A percentile compares a stretch with the other conserved stretches of the same genome.
These are phyloP conservation scores for Eremothecium coryli DNA, from an alignment of 1,139 yeast species.

Conservation along the genomic window DNA sequence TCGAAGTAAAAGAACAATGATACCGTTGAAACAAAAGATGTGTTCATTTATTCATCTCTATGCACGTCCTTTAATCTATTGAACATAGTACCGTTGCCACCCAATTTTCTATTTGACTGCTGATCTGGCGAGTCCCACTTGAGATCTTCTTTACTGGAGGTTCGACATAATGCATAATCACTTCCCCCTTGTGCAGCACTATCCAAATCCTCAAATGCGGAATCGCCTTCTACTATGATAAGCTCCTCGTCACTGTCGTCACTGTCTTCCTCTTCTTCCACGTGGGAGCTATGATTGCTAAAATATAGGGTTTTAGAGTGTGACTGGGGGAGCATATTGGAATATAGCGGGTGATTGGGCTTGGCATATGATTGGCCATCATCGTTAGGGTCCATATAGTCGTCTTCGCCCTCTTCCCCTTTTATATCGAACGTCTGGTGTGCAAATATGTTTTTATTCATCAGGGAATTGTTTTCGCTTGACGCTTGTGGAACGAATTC, in stretches of 20 bases:
- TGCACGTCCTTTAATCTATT: conserved; percentile 4
- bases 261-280: conserved; percentile 21
- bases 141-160: conserved; percentile 35
- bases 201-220: conserved; percentile 16
- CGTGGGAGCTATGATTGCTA: conserved; percentile 13
- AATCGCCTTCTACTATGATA: conserved; percentile 5
- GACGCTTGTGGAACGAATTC: conserved; percentile 6
- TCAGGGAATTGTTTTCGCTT: conserved; percentile 6
- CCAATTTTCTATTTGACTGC: conserved; percentile 26
- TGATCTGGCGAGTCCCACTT: conserved; percentile 36
- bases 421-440: conserved; percentile 26
- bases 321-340: conserved; percentile 22
- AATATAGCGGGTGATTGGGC: conserved; percentile 49
- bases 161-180: conserved; percentile 34
- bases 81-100: conserved; percentile 23
- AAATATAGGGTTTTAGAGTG: conserved; percentile 17
- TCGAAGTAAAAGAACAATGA: too few relatives aligned
- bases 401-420: conserved; percentile 41
- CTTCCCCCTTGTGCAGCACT: conserved; percentile 25
- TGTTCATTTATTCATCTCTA: conserved; percentile 4
- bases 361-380: conserved; percentile 69
- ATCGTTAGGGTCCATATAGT: conserved; percentile 71
- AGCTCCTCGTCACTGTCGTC: conserved; percentile 13
- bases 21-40: too few relatives aligned
- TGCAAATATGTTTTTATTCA: conserved; percentile 9